Conservation (phyloP, 371 early-diverging fungal genomes). For the Mucor piriformis region DNA sequence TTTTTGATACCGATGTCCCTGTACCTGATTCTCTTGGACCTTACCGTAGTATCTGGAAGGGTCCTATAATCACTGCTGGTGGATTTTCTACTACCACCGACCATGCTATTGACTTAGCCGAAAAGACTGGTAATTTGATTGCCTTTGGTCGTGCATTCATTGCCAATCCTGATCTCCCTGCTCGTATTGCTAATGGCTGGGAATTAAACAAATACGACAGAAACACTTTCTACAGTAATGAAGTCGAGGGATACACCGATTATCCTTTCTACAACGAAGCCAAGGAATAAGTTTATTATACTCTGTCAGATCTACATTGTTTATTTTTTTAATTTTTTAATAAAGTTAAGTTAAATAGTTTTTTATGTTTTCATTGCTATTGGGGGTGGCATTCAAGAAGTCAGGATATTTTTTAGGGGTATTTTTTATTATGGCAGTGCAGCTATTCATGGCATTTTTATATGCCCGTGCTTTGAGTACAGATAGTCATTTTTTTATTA, state of each 20-base stretch:
- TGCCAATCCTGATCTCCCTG: slow-evolving; percentile 40
- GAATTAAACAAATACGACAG: slow-evolving; percentile 24
- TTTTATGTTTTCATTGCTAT: too few relatives aligned
- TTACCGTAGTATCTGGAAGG: slow-evolving; percentile 34
- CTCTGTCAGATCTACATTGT: too few relatives aligned
- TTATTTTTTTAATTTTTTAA: too few relatives aligned
- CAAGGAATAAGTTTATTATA: too few relatives aligned
- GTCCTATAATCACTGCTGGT: slow-evolving; percentile 30
- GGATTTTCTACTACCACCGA: slow-evolving; percentile 15
- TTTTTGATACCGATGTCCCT: not conserved
- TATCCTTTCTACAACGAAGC: slow-evolving; percentile 14
- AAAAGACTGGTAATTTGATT: slow-evolving; percentile 28
- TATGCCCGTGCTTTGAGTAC: too few relatives aligned
- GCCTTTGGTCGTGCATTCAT: slow-evolving; percentile 40
- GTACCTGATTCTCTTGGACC: slow-evolving; percentile 20
- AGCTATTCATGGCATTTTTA: too few relatives aligned
- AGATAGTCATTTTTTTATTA: too few relatives aligned
- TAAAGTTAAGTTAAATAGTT: too few relatives aligned
- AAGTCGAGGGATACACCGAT: slow-evolving; percentile 23
- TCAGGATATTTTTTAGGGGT: too few relatives aligned
- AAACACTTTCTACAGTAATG: slow-evolving; percentile 18
- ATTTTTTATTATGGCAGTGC: too few relatives aligned
- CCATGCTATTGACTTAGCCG: slow-evolving; percentile 20
- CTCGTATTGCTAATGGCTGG: slow-evolving; percentile 24
- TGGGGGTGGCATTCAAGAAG: too few relatives aligned